Evolutionary conservation across 1,284 basidiomycete species (phyloP), one percentile per base, ranked within the genome.

Genomic region (Rhodotorula mucilaginosa): DNA sequence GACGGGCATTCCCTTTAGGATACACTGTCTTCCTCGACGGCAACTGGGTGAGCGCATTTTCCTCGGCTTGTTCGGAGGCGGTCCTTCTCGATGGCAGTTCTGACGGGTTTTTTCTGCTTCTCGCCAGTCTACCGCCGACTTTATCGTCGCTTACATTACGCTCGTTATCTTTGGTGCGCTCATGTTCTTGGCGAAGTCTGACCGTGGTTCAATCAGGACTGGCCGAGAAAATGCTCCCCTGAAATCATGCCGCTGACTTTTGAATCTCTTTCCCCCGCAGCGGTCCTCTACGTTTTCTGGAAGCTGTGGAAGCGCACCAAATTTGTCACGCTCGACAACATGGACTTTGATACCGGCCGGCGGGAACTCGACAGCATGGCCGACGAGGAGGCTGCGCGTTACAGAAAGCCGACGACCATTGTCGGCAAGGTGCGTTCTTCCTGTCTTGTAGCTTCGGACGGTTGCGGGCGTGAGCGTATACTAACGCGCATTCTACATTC

Each of bases 291-390:
- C 61, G 64, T 69, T 23, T 61, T 52, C 48, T 75, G 70, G 69
- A 73, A 73, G 54, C 15, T 64, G 26, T 74, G 23, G 58, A 71
- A 70, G 68, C 66, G 66, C 44, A 74, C 74, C 54, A 67, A 65
- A 19, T 72, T 69, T 29, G 74, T 76, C 49, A 31, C 29, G n/a
- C 63, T 74, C 66, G 65, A 65, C 31, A 34, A 52, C 19, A 77
- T 77, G 65, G 76, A 77, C 67, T 72, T 66, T 19, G 60, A 62
- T 29, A 68, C 70, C 18, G 73, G 75, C 13, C 64, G 67, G 31
- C 58, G 73, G 16, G 48, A 34, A 49, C 57, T 63, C 12, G 63
- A 64, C 63, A 54, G 71, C 26, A 74, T 77, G 34, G 58, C 65
- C 21, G 76, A 77, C 46, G 66, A 70, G 44, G 65, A 75, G 61